Evolutionary conservation across 345 rosid genomes (phyloP), one percentile per base, ranked within the genome.

Genomic region (Salix arbutifolia): DNA sequence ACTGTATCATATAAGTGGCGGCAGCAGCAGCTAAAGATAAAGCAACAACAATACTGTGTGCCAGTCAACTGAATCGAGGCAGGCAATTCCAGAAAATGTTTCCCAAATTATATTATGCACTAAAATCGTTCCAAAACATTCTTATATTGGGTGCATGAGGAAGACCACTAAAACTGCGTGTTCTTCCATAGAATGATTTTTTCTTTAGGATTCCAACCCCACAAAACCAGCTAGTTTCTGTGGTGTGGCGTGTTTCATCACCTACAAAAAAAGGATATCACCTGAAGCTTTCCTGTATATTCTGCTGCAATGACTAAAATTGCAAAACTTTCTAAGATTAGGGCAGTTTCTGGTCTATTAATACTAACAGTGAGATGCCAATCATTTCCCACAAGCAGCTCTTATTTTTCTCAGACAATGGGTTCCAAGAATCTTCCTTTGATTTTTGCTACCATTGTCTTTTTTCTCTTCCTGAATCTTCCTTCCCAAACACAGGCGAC

Each of bases 401-500:
- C 23, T 8, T 58, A 3, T 10, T 9, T 7, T 58, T 58, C 25
- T n/a, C 28, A 42, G 33, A 19, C 37, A 61, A 73, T 73, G 76
- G 76, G 21, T 73, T 40, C 35, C 64, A 64, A 35, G 76, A 35
- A 50, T 60, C 13, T 8, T 23, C 13, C 28, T 23, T 8, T 9
- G 62, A 35, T 75, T 53, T 53, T 52, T 8, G 21, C 21, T 1
- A 13, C 72, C 58, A 56, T 68, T 67, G 19, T 68, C 18, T 0
- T 76, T 0, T 38, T 50, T 2, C 19, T 72, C 21, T 19, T 53
- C 67, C 61, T 70, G 26, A 14, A 64, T 26, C 31, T 70, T 66
- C 64, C 72, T 21, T 71, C 30, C 52, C 72, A 65, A 33, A 25
- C 37, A 3, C 70, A 69, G 58, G 78, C 66, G 11, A 68, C 23